These are phyloP conservation scores for Croton laevigatus DNA, from an alignment of 441 rosid genomes.

Conservation along the genomic window DNA sequence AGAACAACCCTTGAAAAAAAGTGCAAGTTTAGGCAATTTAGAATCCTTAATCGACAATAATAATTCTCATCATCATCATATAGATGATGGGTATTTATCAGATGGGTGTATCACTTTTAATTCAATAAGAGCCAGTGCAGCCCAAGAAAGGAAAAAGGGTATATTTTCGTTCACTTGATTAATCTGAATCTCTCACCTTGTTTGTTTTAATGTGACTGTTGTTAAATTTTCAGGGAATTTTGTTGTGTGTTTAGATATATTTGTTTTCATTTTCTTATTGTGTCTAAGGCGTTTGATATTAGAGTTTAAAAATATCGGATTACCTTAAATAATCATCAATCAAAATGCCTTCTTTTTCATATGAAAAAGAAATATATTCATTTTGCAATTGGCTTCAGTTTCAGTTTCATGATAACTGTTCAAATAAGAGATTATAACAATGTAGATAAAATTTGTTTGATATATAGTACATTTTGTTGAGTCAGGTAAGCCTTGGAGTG, in stretches of 20 bases:
- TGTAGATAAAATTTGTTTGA: too few relatives aligned
- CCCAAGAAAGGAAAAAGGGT: constrained; percentile 47
- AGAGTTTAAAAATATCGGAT: too few relatives aligned
- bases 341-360: too few relatives aligned
- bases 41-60: constrained; percentile 20
- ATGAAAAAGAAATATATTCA: neutral
- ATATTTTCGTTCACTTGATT: neutral
- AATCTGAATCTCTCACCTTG: neutral
- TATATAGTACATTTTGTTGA: neutral
- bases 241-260: neutral
- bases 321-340: too few relatives aligned
- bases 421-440: too few relatives aligned
- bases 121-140: constrained; percentile 18
- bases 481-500: constrained; percentile 70
- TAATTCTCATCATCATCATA: constrained; percentile 7
- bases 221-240: too few relatives aligned
- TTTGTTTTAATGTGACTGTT: too few relatives aligned
- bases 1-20: constrained; percentile 35
- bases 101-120: constrained; percentile 43
- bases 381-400: too few relatives aligned
- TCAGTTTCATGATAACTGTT: too few relatives aligned
- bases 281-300: too few relatives aligned
- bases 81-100: constrained; percentile 45
- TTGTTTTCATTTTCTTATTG: too few relatives aligned
- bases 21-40: constrained; percentile 48